Evolutionary conservation across 257 asterid species (phyloP).

Genomic region (Hygrophila difformis): DNA sequence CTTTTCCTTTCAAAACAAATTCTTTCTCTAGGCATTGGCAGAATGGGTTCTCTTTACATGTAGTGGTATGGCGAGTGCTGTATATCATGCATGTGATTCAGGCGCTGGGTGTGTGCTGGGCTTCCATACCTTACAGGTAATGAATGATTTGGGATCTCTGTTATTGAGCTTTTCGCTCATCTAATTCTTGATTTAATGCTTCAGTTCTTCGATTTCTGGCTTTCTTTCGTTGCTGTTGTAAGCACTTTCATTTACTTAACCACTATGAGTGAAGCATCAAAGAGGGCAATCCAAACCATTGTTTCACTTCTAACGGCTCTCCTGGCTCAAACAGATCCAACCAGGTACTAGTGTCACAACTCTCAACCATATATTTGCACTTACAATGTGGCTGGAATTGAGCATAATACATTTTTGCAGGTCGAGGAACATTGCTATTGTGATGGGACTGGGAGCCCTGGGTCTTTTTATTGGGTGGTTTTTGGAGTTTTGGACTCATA

Average conservation of each 20-base stretch:
- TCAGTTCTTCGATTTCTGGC: conserved; percentile 98
- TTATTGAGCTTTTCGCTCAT: background rate
- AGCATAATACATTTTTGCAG: conserved; percentile 38
- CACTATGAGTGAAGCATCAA: conserved; percentile 60
- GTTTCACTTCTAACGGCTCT: conserved; percentile 88
- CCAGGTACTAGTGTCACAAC: conserved; percentile 51
- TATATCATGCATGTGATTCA: conserved; percentile 92
- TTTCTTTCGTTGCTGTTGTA: conserved; percentile 96
- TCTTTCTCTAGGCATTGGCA: conserved; percentile 66
- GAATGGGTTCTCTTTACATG: conserved; percentile 94
- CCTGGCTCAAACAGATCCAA: conserved; percentile 90
- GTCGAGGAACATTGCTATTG: conserved; percentile 57
- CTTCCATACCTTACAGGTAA: conserved; percentile 81
- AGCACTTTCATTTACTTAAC: conserved; percentile 82
- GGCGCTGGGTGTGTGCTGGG: conserved; percentile 90
- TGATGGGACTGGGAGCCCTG: conserved; percentile 57
- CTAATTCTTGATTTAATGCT: conserved; percentile 14
- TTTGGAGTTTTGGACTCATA: conserved; percentile 58
- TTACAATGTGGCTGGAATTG: conserved; percentile 4
- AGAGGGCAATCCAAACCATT: conserved; percentile 82
- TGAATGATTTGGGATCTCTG: background rate
- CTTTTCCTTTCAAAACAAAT: too few species aligned
- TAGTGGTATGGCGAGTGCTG: conserved; percentile 87
- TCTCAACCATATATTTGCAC: background rate
- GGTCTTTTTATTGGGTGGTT: conserved; percentile 77